Base-by-base conservation (phyloP, 495 filamentous ascomycete species). In the Tuber brumale region DNA sequence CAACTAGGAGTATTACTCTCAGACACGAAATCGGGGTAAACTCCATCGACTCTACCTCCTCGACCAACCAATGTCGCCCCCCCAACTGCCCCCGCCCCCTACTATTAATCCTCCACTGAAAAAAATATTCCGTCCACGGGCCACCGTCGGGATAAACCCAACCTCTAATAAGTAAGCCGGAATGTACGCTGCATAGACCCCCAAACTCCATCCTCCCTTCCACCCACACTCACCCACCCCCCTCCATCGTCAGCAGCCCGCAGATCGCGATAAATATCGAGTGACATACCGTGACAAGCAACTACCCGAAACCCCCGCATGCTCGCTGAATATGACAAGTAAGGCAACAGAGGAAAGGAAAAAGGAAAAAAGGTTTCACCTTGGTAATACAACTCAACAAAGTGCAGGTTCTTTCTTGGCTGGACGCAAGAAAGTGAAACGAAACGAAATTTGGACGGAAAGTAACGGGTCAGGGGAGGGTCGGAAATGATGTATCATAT, bases 401-500 rank as follows among this genome's bases (percentile, higher is more conserved):
- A 66, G 57, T 66, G 57, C 57, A 66, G n/a, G n/a, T 66, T 66
- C 57, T 16, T 66, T 66, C 57, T 66, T 18, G 27, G 27, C 57
- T 18, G n/a, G 12, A 66, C n/a, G 12, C 27, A 66, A 35, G 27
- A 35, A 66, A 66, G 57, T 8, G 57, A 66, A 66, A 66, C 57
- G 57, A 66, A 66, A 66, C 57, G 27, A 14, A 66, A 66, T 66
- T 66, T 66, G 57, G 31, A 14, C 57, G 57, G 57, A 66, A 66
- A 66, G 27, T 66, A 35, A 66, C 57, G 51, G 51, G 27, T 66
- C 27, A 66, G 27, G 27, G 57, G 57, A 66, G 14, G 14, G 57
- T 66, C 12, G 57, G 27, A 66, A 66, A 12, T 66, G 57, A 66
- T 66, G 57, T 66, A 66, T 66, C 57, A 66, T 66, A 35, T 66